phyloP scores from a whole-genome alignment of 140 eudicot species.

The Oenanthe javanica region DNA sequence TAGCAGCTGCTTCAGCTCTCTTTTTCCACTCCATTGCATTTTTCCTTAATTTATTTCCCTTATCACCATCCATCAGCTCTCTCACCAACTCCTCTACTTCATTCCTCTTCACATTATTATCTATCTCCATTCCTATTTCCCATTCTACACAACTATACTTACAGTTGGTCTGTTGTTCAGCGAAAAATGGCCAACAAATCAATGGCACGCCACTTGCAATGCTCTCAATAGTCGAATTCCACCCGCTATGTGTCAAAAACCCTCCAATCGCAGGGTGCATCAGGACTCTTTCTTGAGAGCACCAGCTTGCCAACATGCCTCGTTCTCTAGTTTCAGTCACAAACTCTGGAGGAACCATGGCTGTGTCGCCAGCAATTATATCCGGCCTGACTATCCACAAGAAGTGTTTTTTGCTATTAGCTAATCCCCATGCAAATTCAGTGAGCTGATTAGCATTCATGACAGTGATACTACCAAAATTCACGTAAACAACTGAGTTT shows the following conservation, averaged over 20 bases:
- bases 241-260: slow-evolving; percentile 16
- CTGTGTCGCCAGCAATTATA: not conserved
- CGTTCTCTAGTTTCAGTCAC: not conserved
- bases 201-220: slow-evolving; percentile 15
- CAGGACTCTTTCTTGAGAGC: slow-evolving; percentile 12
- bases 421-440: slow-evolving; percentile 17
- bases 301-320: slow-evolving; percentile 17
- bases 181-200: slow-evolving; percentile 15
- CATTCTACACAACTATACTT: slow-evolving; percentile 5
- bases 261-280: slow-evolving; percentile 9
- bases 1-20: not conserved
- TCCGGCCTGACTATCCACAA: slow-evolving; percentile 12
- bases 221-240: slow-evolving; percentile 20
- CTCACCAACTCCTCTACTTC: slow-evolving; percentile 14
- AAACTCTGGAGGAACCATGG: slow-evolving; percentile 7
- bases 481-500: not conserved
- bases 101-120: slow-evolving; percentile 10
- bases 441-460: not conserved
- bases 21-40: slow-evolving; percentile 11
- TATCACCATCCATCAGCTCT: slow-evolving; percentile 14
- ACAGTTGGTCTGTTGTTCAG: slow-evolving; percentile 18
- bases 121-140: slow-evolving; percentile 13
- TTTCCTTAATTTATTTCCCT: slow-evolving; percentile 12
- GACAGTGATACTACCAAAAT: slow-evolving; percentile 1
- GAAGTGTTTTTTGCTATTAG: slow-evolving; percentile 8